Evolutionary conservation across 805 yeast species (phyloP).

Genomic region (Metschnikowia koreensis): DNA sequence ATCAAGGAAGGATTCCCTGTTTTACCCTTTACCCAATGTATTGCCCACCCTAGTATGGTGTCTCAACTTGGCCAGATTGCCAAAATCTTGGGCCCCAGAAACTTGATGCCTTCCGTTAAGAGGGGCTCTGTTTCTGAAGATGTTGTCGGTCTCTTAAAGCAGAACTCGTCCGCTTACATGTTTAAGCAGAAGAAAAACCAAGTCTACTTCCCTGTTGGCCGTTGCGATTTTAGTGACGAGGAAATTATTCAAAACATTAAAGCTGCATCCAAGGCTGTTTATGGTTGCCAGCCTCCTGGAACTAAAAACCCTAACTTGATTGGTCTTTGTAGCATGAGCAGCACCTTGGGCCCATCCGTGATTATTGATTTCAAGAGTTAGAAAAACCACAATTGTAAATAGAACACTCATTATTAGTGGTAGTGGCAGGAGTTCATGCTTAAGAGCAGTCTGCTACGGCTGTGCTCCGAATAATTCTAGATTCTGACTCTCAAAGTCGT

Average conservation of each 20-base stretch:
- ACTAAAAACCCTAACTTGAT: constrained; percentile 65
- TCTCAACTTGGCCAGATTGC: constrained; percentile 65
- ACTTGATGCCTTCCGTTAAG: constrained; percentile 83
- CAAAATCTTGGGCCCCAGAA: constrained; percentile 82
- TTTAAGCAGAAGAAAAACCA: constrained; percentile 71
- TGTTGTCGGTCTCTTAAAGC: constrained; percentile 49
- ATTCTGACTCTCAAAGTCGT: too few species aligned
- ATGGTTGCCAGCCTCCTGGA: constrained; percentile 52
- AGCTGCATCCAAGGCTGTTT: constrained; percentile 63
- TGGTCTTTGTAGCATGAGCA: constrained; percentile 65
- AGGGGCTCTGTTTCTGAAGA: constrained; percentile 83
- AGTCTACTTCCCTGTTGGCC: constrained; percentile 70
- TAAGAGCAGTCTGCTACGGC: too few species aligned
- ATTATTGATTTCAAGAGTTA: constrained; percentile 46
- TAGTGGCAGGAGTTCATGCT: too few species aligned
- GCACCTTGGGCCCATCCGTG: constrained; percentile 79
- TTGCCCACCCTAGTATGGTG: constrained; percentile 81
- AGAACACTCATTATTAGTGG: constrained; percentile 1
- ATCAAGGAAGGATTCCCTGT: constrained; percentile 52
- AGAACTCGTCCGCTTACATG: constrained; percentile 64
- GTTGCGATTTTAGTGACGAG: constrained; percentile 71
- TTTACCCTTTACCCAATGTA: constrained; percentile 63
- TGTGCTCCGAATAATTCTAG: too few species aligned
- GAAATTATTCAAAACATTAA: constrained; percentile 71
- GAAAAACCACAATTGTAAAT: constrained; percentile 19